Conservation (phyloP, 257 asterid genomes). For the Solanum pinnatisectum region DNA sequence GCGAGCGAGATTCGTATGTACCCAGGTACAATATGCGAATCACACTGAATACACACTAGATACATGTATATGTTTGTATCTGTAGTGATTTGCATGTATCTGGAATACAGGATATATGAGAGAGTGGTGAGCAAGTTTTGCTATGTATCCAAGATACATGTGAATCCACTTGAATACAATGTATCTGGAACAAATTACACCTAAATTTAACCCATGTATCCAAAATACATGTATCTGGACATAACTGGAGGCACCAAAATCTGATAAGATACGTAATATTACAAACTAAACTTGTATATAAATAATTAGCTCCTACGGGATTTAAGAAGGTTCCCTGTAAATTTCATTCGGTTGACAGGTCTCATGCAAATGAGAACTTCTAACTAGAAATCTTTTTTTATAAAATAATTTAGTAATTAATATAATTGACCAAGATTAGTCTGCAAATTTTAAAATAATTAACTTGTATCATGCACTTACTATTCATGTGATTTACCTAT, state of each 20-base stretch:
- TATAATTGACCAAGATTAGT: neutral
- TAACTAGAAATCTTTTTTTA: neutral
- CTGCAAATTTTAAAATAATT: neutral
- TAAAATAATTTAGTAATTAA: neutral
- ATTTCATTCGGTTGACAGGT: neutral
- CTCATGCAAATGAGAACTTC: neutral
- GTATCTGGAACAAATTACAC: too few relatives aligned
- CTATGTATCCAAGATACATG: neutral
- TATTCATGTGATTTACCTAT: slow-evolving; percentile 35
- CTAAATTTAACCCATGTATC: neutral
- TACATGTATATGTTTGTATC: neutral
- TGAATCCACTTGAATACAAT: neutral
- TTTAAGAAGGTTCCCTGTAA: neutral
- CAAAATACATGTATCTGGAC: too few relatives aligned
- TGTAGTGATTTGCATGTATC: neutral
- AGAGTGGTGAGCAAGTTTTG: neutral
- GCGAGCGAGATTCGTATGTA: neutral
- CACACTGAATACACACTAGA: too few relatives aligned
- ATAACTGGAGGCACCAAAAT: too few relatives aligned
- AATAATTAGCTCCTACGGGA: neutral
- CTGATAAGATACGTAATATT: too few relatives aligned
- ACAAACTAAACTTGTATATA: too few relatives aligned
- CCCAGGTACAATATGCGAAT: neutral
- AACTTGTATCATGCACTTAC: neutral
- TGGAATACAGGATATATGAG: too few relatives aligned